These are phyloP conservation scores for Grigorovia humatica DNA, from an alignment of 805 yeast genomes.

Conservation along the genomic window DNA sequence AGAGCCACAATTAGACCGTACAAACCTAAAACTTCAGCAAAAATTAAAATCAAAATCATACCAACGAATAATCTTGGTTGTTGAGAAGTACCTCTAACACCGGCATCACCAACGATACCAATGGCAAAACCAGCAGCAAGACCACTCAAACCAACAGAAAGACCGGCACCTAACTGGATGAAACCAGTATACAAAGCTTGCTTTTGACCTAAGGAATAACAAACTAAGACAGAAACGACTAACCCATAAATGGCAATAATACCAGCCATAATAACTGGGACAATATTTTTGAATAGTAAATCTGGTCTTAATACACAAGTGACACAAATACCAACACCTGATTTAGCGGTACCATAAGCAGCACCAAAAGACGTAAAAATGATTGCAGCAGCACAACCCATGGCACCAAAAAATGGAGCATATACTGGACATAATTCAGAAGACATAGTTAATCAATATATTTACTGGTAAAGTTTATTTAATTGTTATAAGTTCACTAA, in stretches of 20 bases:
- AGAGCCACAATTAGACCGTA: slow-evolving; percentile 98
- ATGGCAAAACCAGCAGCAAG: slow-evolving; percentile 98
- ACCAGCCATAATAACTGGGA: slow-evolving; percentile 99
- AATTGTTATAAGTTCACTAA: background rate
- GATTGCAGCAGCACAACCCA: slow-evolving; percentile 99
- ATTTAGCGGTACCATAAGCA: slow-evolving; percentile 97
- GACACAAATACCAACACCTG: slow-evolving; percentile 99
- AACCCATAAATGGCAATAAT: slow-evolving; percentile 96
- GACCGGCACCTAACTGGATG: slow-evolving; percentile 96
- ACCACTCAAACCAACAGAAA: slow-evolving; percentile 94
- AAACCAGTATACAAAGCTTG: slow-evolving; percentile 95
- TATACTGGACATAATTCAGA: slow-evolving; percentile 33
- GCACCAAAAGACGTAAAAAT: slow-evolving; percentile 99
- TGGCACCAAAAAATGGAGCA: slow-evolving; percentile 95
- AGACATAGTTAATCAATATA: background rate
- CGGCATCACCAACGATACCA: slow-evolving; percentile 99
- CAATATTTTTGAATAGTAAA: slow-evolving; percentile 81
- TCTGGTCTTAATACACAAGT: slow-evolving; percentile 97
- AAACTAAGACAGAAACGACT: slow-evolving; percentile 90
- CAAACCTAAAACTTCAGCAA: slow-evolving; percentile 97
- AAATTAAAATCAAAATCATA: slow-evolving; percentile 95
- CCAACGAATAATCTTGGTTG: slow-evolving; percentile 98
- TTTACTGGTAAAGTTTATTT: background rate
- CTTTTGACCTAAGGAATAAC: slow-evolving; percentile 77
- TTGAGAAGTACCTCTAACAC: slow-evolving; percentile 97